Evolutionary conservation across 345 rosid genomes (phyloP).

Genomic region (Erysimum cheiranthoides): DNA sequence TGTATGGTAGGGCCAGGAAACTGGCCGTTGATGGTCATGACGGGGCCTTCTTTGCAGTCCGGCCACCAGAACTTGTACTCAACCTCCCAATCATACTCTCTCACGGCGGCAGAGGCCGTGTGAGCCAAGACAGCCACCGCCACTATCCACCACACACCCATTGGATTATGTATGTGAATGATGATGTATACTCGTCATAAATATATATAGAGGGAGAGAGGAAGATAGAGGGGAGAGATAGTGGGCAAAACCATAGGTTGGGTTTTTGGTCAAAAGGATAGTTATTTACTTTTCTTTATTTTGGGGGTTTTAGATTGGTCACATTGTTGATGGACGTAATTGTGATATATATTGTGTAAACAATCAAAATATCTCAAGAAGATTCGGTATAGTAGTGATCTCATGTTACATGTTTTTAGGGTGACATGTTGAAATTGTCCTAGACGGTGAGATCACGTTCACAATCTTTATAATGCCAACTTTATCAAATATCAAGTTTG

Average conservation of each 20-base stretch:
- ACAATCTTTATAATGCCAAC: constrained; percentile 37
- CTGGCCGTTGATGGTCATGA: constrained; percentile 80
- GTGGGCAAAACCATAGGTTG: constrained; percentile 14
- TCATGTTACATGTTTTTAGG: constrained; percentile 37
- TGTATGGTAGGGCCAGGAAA: constrained; percentile 86
- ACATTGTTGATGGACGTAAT: constrained; percentile 30
- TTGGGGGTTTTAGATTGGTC: background rate
- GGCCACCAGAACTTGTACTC: constrained; percentile 69
- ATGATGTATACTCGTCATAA: background rate
- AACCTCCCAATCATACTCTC: constrained; percentile 70
- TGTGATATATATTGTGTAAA: constrained; percentile 29
- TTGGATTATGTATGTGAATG: constrained; percentile 26
- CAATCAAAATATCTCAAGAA: constrained; percentile 30
- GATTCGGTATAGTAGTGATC: constrained; percentile 38
- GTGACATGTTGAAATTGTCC: constrained; percentile 28
- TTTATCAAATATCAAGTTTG: constrained; percentile 26
- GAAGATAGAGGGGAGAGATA: background rate
- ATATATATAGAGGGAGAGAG: constrained; percentile 22
- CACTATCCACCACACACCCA: constrained; percentile 39
- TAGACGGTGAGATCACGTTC: constrained; percentile 31
- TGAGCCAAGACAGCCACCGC: constrained; percentile 34
- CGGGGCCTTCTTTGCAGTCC: constrained; percentile 64
- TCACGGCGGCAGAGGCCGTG: constrained; percentile 40
- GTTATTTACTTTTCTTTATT: background rate
- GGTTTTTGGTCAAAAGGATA: constrained; percentile 23